phyloP scores from a whole-genome alignment of 2,329 filamentous ascomycete genomes.

The Fusarium veterinarium region DNA sequence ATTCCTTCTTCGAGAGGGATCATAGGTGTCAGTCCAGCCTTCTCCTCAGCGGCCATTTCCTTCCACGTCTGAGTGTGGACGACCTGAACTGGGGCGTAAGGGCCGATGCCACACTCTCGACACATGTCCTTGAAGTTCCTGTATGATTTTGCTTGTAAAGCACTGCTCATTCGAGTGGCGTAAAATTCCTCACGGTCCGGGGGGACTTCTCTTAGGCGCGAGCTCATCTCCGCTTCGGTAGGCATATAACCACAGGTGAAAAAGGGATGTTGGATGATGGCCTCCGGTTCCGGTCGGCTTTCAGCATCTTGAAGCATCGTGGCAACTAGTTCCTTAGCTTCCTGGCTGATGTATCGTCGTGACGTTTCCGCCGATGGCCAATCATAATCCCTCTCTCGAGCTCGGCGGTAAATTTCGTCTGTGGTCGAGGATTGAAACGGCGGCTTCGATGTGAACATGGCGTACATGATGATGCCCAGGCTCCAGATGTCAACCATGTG shows the following conservation, averaged over 20 bases:
- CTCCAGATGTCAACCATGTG: slow-evolving; percentile 99
- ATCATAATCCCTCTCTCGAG: slow-evolving; percentile 78
- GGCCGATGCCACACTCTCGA: slow-evolving; percentile 68
- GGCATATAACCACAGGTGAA: slow-evolving; percentile 83
- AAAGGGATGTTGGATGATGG: slow-evolving; percentile 82
- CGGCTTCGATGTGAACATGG: slow-evolving; percentile 94
- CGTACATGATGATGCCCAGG: slow-evolving; percentile 97
- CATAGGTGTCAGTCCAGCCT: slow-evolving; percentile 71
- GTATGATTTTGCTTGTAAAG: slow-evolving; percentile 59
- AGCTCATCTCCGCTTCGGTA: slow-evolving; percentile 66
- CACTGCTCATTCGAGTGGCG: slow-evolving; percentile 57
- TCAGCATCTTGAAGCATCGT: slow-evolving; percentile 81
- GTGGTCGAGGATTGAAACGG: slow-evolving; percentile 94
- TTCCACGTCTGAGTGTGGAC: slow-evolving; percentile 70
- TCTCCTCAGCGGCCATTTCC: slow-evolving; percentile 75
- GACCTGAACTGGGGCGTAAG: slow-evolving; percentile 60
- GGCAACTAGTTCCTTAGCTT: slow-evolving; percentile 82
- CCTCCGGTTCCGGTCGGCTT: slow-evolving; percentile 78
- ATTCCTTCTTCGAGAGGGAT: slow-evolving; percentile 71
- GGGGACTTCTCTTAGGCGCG: slow-evolving; percentile 66
- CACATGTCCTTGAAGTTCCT: slow-evolving; percentile 69
- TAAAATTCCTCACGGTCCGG: slow-evolving; percentile 71
- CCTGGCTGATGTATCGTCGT: slow-evolving; percentile 76
- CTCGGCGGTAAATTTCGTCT: slow-evolving; percentile 84
- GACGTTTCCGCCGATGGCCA: slow-evolving; percentile 77